Evolutionary conservation across 1,284 basidiomycete genomes (phyloP).

Genomic region (Moesziomyces sp.): DNA sequence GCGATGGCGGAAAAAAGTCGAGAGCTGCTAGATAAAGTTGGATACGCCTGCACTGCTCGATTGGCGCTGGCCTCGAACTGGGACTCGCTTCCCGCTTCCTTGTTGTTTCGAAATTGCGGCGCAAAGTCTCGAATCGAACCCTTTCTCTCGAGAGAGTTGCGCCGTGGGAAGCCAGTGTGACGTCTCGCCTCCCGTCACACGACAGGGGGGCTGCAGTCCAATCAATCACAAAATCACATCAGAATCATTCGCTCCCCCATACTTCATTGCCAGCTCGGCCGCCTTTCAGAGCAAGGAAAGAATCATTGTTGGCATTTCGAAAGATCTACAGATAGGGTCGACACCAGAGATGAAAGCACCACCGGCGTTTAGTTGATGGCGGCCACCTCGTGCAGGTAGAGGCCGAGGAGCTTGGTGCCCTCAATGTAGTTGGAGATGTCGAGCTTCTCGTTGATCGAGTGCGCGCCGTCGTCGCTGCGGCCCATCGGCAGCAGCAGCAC

Average conservation of each 20-base stretch:
- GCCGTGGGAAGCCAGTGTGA: no score
- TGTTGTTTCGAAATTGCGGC: background rate
- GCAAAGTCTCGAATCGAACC: background rate
- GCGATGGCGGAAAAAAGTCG: constrained; percentile 2
- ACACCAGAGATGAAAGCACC: background rate
- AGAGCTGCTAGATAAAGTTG: background rate
- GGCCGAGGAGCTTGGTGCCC: constrained; percentile 78
- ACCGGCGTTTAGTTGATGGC: constrained; percentile 31
- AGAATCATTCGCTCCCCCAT: no score
- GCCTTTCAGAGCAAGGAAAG: no score
- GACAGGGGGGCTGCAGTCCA: background rate
- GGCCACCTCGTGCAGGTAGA: constrained; percentile 84
- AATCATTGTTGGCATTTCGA: background rate
- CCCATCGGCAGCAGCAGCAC: constrained; percentile 92
- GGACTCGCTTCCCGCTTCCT: background rate
- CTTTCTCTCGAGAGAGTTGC: no score
- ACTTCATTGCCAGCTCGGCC: no score
- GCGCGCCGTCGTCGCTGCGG: constrained; percentile 78
- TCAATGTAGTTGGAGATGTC: constrained; percentile 92
- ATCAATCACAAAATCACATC: background rate
- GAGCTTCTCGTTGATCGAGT: constrained; percentile 95
- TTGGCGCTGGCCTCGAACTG: background rate
- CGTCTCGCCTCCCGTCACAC: no score
- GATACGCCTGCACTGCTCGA: background rate
- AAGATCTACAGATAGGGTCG: background rate